These are phyloP conservation scores for Colletotrichum cereale DNA, from an alignment of 2,329 filamentous ascomycete genomes.

Conservation along the genomic window DNA sequence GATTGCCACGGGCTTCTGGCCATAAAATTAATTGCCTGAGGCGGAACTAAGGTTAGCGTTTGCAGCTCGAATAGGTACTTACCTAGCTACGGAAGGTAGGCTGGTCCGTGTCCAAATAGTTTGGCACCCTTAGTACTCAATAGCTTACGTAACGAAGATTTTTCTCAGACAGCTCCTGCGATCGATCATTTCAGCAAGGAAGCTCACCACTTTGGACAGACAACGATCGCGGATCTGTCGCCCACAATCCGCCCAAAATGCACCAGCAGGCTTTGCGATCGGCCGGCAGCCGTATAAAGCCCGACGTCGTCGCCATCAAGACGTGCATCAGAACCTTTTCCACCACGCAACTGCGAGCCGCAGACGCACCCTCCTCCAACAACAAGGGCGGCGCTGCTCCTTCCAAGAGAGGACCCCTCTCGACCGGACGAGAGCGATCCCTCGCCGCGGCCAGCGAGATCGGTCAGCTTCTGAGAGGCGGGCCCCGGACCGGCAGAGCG, in stretches of 20 bases:
- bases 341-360: slow-evolving; percentile 52
- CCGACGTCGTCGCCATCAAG: slow-evolving; percentile 49
- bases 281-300: slow-evolving; percentile 50
- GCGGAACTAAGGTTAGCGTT: not conserved
- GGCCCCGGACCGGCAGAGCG: not conserved
- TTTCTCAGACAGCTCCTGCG: slow-evolving; percentile 29
- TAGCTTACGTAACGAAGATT: slow-evolving; percentile 35
- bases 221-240: slow-evolving; percentile 17
- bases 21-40: not conserved
- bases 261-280: slow-evolving; percentile 55
- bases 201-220: slow-evolving; percentile 16
- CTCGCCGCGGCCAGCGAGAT: slow-evolving; percentile 52
- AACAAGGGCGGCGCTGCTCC: slow-evolving; percentile 24
- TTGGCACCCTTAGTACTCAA: not conserved
- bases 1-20: not conserved
- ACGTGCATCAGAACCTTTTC: slow-evolving; percentile 54
- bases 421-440: slow-evolving; percentile 48
- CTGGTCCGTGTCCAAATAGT: not conserved
- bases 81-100: not conserved
- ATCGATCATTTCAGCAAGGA: slow-evolving; percentile 5
- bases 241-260: slow-evolving; percentile 46
- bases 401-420: slow-evolving; percentile 33
- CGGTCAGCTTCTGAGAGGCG: slow-evolving; percentile 46
- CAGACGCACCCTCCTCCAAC: slow-evolving; percentile 43
- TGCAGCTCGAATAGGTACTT: not conserved